Evolutionary conservation across 1,139 yeast species (phyloP).

Genomic region (Blastobotrys proliferans): DNA sequence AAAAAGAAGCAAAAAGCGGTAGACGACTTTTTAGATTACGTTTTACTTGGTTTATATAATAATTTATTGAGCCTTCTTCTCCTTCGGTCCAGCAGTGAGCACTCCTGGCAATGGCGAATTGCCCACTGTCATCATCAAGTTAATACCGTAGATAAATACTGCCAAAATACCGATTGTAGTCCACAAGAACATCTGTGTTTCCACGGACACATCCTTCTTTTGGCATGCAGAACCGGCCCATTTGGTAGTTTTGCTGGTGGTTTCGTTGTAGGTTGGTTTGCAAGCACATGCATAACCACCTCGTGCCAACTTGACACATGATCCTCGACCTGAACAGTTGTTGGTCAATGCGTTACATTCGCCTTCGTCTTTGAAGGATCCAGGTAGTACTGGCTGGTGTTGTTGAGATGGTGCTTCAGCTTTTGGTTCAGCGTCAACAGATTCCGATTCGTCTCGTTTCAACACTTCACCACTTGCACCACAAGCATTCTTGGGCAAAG

Average conservation of each 20-base stretch:
- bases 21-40: neutral
- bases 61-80: neutral
- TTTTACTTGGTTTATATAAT: too few species aligned
- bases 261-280: constrained; percentile 46
- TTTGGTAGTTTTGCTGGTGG: constrained; percentile 47
- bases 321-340: constrained; percentile 62
- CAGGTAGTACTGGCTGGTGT: neutral
- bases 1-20: neutral
- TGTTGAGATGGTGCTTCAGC: constrained; percentile 3
- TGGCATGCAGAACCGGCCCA: constrained; percentile 69
- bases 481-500: constrained; percentile 23
- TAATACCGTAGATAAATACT: constrained; percentile 50
- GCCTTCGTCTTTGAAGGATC: constrained; percentile 37
- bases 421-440: neutral
- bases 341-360: constrained; percentile 52
- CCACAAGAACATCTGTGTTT: constrained; percentile 68
- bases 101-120: constrained; percentile 65
- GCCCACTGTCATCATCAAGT: constrained; percentile 52
- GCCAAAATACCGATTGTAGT: constrained; percentile 47
- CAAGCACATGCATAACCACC: constrained; percentile 54
- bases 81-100: constrained; percentile 32
- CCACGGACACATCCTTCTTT: constrained; percentile 60
- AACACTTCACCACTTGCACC: constrained; percentile 9
- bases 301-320: constrained; percentile 43
- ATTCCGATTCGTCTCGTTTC: constrained; percentile 12